Percentiles rank a stretch among this genome's conserved stretches.
phyloP scores from a whole-genome alignment of 2,329 filamentous ascomycete species.

The Aureobasidium sp. region DNA sequence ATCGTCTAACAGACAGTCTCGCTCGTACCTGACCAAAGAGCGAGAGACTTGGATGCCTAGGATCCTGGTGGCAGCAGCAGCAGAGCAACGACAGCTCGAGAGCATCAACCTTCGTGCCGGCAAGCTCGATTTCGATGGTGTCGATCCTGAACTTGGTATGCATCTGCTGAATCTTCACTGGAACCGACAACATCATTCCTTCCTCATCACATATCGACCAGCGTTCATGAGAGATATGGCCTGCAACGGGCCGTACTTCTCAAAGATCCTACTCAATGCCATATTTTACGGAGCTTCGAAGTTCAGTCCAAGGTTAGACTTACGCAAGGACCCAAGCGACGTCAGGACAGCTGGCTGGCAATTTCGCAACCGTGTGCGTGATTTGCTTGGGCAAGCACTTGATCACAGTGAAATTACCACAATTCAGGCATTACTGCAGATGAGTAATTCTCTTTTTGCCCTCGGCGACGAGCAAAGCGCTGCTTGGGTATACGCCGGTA shows the following conservation, averaged over 20 bases:
- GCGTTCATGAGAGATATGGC: slow-evolving; percentile 30
- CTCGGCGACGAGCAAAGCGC: slow-evolving; percentile 45
- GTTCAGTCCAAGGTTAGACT: slow-evolving; percentile 40
- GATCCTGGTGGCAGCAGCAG: slow-evolving; percentile 42
- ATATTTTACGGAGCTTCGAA: slow-evolving; percentile 45
- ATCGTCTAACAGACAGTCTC: not conserved
- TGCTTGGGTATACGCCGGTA: slow-evolving; percentile 53
- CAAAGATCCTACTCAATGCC: slow-evolving; percentile 50
- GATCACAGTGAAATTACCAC: slow-evolving; percentile 48
- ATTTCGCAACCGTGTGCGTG: slow-evolving; percentile 41
- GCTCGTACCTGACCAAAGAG: slow-evolving; percentile 16
- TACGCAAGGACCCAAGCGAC: slow-evolving; percentile 41
- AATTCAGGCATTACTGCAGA: slow-evolving; percentile 47
- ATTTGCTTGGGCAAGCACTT: slow-evolving; percentile 41
- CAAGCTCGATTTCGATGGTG: slow-evolving; percentile 50
- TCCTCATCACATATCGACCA: slow-evolving; percentile 22
- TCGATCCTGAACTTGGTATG: slow-evolving; percentile 46
- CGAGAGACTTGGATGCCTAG: slow-evolving; percentile 38
- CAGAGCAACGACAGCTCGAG: slow-evolving; percentile 46
- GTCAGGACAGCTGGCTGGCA: slow-evolving; percentile 43
- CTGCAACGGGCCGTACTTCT: slow-evolving; percentile 49
- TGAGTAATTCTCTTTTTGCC: slow-evolving; percentile 47
- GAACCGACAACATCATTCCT: slow-evolving; percentile 23
- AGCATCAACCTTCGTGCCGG: slow-evolving; percentile 39
- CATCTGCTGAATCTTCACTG: slow-evolving; percentile 44